phyloP scores from a whole-genome alignment of 2,329 filamentous ascomycete species.

The Thelonectria blattea region DNA sequence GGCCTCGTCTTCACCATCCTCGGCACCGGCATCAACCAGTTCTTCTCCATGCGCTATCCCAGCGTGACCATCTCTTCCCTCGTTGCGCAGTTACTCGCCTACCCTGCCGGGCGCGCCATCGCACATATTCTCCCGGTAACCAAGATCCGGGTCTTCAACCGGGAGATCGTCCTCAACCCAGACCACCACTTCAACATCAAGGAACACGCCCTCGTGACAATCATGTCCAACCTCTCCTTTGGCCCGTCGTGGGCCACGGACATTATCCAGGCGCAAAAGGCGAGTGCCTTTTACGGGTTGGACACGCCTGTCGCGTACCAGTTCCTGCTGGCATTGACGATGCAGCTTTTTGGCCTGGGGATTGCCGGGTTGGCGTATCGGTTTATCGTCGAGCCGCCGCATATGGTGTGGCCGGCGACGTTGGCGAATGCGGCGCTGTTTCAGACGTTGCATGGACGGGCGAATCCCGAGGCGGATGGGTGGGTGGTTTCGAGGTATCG shows the following conservation, averaged over 20 bases:
- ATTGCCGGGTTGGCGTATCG: slow-evolving; percentile 45
- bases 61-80: slow-evolving; percentile 52
- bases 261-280: slow-evolving; percentile 49
- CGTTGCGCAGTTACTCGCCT: slow-evolving; percentile 52
- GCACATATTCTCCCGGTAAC: slow-evolving; percentile 48
- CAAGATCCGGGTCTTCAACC: slow-evolving; percentile 30
- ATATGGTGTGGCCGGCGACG: slow-evolving; percentile 47
- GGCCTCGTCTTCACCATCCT: slow-evolving; percentile 53
- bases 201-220: slow-evolving; percentile 52
- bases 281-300: slow-evolving; percentile 47
- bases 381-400: slow-evolving; percentile 47
- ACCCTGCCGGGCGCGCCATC: slow-evolving; percentile 48
- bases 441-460: slow-evolving; percentile 45
- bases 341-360: slow-evolving; percentile 48
- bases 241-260: slow-evolving; percentile 52
- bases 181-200: slow-evolving; percentile 53
- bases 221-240: slow-evolving; percentile 57
- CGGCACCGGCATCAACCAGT: slow-evolving; percentile 54
- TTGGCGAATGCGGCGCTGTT: slow-evolving; percentile 48
- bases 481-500: slow-evolving; percentile 47
- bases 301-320: slow-evolving; percentile 46
- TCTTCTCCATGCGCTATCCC: slow-evolving; percentile 54
- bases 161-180: slow-evolving; percentile 44
- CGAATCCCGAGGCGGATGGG: slow-evolving; percentile 45
- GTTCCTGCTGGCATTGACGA: slow-evolving; percentile 46